Evolutionary conservation across 495 filamentous ascomycete genomes (phyloP), one percentile per base, ranked within the genome.

Genomic region (Hypoxylon cercidicola): DNA sequence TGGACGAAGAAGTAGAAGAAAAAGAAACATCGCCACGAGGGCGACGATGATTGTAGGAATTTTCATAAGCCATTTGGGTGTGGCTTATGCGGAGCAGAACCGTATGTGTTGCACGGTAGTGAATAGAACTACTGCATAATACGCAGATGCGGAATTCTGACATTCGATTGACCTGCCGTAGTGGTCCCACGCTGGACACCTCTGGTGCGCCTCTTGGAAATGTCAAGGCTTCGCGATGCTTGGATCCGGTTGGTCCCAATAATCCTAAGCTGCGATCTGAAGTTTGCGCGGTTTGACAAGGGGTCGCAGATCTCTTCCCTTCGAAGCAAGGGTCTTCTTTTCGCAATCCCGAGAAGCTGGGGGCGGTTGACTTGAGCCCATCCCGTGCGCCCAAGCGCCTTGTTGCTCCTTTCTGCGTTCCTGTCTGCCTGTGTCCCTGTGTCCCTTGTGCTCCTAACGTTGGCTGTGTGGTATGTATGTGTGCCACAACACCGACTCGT

Each of bases 341-440:
- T 68, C 64, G 64, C 46, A 68, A 68, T 68, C 64, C 64, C 64
- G 64, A 68, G 59, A 62, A 59, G 58, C 59, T 68, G 64, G 64
- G 39, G 39, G 39, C 15, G 39, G 34, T 37, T 37, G 34, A 59
- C 55, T 49, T 57, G 58, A 62, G 62, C 59, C 25, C 53, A 68
- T 63, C 59, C 64, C 64, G 64, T 68, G 64, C 64, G 64, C 48
- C 52, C 59, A 68, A 59, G 54, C 64, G 59, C 59, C 59, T 28
- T 7, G 25, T 28, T 28, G 25, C 25, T 28, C 25, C 25, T 28
- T 63, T 59, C 58, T 62, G 64, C 47, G 25, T 28, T 28, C 7
- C 25, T 28, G n/a, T n/a, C n/a, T n/a, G n/a, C n/a, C n/a, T n/a
- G n/a, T n/a, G n/a, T n/a, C n/a, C 25, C 7, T 3, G 25, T 28